Base-by-base conservation (phyloP, 306 rosid genomes). In the Rubus parviflorus region DNA sequence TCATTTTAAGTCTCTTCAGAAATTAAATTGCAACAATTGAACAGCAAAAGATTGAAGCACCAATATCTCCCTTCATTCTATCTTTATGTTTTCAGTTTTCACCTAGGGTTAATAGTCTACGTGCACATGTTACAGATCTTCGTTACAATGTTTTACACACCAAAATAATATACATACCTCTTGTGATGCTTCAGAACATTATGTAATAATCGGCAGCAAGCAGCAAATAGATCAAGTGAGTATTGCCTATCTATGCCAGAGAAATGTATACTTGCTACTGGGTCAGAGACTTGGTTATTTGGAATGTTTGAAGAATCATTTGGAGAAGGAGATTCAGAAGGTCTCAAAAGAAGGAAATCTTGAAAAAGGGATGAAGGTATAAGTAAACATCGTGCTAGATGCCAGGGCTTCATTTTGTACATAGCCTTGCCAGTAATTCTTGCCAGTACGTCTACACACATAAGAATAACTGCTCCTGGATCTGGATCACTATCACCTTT, bases 401-500 rank as follows among this genome's bases (percentile, higher is more conserved):
- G 94, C 85, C 92, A 85, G 71, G 81, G 81, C 69, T 89, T 87
- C 96, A 89, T 88, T 54, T 84, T 79, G 83, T 83, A 94, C 20
- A 89, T 76, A 79, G 91, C 79, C 79, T 88, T 94, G 81, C 96
- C 92, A 30, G 92, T 89, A 66, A 90, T 75, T 83, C 93, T 85
- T 74, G 77, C 80, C 19, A 92, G 95, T 74, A 92, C 91, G 83
- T 92, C 92, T 87, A 92, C 90, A 79, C 97, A 87, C 98, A 94
- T 92, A 75, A 92, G 95, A 88, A 92, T 83, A 77, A 90, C 88
- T 22, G 98, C 66, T 83, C 97, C 97, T 23, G 95, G 86, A 92
- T 94, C 98, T 38, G 97, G 97, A 76, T 82, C 69, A 72, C 56
- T 65, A 66, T 77, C 66, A 52, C 77, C 85, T 73, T 80, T 76